These are phyloP conservation scores for Sporothrix phasma DNA, from an alignment of 2,329 filamentous ascomycete genomes.

Conservation along the genomic window DNA sequence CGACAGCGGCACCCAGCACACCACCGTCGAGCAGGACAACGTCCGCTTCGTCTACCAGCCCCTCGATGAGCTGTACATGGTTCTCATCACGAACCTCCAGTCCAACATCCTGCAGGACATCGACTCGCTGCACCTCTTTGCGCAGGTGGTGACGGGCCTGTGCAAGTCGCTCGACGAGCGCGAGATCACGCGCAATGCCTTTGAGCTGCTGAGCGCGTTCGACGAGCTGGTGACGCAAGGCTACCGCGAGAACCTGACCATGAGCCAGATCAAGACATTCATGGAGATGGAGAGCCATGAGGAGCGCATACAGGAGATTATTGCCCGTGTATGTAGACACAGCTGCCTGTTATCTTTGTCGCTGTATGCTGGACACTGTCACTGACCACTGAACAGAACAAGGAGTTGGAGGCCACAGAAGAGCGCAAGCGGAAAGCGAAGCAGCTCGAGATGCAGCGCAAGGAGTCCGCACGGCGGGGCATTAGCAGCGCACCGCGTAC, in stretches of 20 bases:
- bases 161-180: constrained; percentile 94
- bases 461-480: constrained; percentile 73
- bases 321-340: constrained; percentile 58
- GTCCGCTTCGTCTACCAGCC: constrained; percentile 99
- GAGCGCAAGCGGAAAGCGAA: constrained; percentile 98
- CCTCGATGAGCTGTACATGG: constrained; percentile 98
- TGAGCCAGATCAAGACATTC: constrained; percentile 98
- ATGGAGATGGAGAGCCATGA: constrained; percentile 99
- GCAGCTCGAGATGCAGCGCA: constrained; percentile 96
- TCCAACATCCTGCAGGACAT: constrained; percentile 99
- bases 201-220: constrained; percentile 91
- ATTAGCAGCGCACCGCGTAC: constrained; percentile 52
- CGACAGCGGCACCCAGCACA: constrained; percentile 92
- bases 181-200: constrained; percentile 90
- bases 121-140: constrained; percentile 94
- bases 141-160: constrained; percentile 91
- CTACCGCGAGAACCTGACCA: constrained; percentile 90
- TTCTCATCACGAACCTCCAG: constrained; percentile 97
- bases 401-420: constrained; percentile 94
- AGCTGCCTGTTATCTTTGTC: too few relatives aligned
- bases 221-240: constrained; percentile 94
- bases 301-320: constrained; percentile 97
- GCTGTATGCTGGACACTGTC: background rate
- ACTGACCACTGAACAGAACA: constrained; percentile 54
- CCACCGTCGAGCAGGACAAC: constrained; percentile 97